phyloP scores from a whole-genome alignment of 1,284 basidiomycete genomes.

The Bjerkandera adusta region DNA sequence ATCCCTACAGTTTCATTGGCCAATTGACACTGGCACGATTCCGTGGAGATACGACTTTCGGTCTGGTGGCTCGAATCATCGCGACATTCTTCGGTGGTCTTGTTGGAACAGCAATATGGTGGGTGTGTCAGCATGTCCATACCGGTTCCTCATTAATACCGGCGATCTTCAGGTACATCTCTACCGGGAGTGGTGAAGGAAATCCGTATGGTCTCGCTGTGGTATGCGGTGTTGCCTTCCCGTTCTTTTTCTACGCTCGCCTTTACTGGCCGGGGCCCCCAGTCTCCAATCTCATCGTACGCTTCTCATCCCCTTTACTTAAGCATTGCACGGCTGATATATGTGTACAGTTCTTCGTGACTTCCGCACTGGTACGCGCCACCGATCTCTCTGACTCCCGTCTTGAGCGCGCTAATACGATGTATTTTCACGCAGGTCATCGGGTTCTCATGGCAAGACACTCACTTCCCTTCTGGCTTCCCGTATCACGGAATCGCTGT shows the following conservation, averaged over 20 bases:
- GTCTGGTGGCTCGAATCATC: slow-evolving; percentile 58
- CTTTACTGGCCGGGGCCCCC: slow-evolving; percentile 76
- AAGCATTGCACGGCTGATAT: no score
- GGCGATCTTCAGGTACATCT: slow-evolving; percentile 60
- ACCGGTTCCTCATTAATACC: background rate
- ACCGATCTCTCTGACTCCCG: background rate
- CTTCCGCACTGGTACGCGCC: slow-evolving; percentile 54
- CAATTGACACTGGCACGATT: slow-evolving; percentile 69
- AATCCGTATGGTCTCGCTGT: slow-evolving; percentile 77
- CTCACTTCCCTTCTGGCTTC: slow-evolving; percentile 44
- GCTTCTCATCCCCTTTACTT: background rate
- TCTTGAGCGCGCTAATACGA: slow-evolving; percentile 2
- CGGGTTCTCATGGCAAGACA: slow-evolving; percentile 73
- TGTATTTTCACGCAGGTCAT: slow-evolving; percentile 45
- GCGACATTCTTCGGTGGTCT: slow-evolving; percentile 72
- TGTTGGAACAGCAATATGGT: slow-evolving; percentile 72
- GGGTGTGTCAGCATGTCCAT: slow-evolving; percentile 20
- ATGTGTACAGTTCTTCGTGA: slow-evolving; percentile 53
- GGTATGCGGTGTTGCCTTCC: slow-evolving; percentile 68
- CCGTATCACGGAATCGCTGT: slow-evolving; percentile 59
- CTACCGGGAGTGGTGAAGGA: slow-evolving; percentile 60
- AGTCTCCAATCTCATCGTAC: slow-evolving; percentile 63
- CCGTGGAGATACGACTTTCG: slow-evolving; percentile 76
- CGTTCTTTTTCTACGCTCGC: slow-evolving; percentile 65
- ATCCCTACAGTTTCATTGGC: slow-evolving; percentile 56